Evolutionary conservation across 768 basidiomycete genomes (phyloP), one percentile per base, ranked within the genome.

Genomic region (Trametes cubensis): DNA sequence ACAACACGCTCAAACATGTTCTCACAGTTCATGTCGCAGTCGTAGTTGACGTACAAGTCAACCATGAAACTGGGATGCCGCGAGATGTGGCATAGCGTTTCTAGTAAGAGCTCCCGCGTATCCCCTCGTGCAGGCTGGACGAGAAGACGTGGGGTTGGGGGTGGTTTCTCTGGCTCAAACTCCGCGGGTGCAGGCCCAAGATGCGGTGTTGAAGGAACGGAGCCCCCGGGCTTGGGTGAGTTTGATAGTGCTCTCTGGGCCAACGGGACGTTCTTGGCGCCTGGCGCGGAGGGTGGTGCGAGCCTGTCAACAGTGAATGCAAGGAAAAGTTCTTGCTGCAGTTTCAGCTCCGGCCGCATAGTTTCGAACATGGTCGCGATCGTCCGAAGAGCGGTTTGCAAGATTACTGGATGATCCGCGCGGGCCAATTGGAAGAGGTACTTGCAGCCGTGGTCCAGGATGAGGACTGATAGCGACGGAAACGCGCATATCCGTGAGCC

Each of bases 401-500:
- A 81, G 52, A 99, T 84, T 49, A 83, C 80, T 10, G 84, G 82
- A 61, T 92, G 91, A 65, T 97, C 95, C 2, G 94, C 95, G 39
- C 95, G 86, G 21, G 94, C 95, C 39, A 99, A 85, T 76, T 97
- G 95, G 81, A 99, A 98, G 34, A 99, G 85, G 71, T 90, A 95
- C 77, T 96, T 95, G 82, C 96, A 98, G 0, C 92, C 95, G 50
- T 89, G 82, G 71, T 99, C 96, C 15, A 91, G 76, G 38, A 98
- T 79, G 58, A 98, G 85, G 26, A 81, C 79, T 52, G 86, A 78
- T 38, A 98, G 78, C 7, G 92, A 92, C 7, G 90, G 85, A 73
- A 90, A 98, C 26, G 83, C 78, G 25, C 87, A 85, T 57, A 99
- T 85, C 44, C 81, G 83, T 7, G 81, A 73, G 7, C 95, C 95